These are phyloP conservation scores for Coemansia sp. DNA, from an alignment of 192 early-diverging fungal species.

Conservation along the genomic window DNA sequence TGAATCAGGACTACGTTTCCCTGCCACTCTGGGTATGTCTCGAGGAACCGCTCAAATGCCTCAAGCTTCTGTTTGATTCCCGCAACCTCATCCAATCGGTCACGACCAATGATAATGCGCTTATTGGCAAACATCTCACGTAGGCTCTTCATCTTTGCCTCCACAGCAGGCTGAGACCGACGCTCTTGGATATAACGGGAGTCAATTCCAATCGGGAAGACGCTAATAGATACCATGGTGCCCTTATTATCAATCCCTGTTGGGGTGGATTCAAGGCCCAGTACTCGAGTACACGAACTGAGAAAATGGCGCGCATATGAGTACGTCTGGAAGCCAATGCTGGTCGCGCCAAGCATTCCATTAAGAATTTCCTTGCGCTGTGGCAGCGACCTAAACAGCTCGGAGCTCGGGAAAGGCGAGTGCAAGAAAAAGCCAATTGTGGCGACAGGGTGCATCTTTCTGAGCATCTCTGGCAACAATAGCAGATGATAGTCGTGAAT, in stretches of 20 bases:
- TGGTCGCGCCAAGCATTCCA: constrained; percentile 88
- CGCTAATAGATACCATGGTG: constrained; percentile 73
- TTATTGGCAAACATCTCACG: constrained; percentile 83
- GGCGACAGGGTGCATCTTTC: constrained; percentile 71
- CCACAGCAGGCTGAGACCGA: constrained; percentile 64
- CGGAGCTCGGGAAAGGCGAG: constrained; percentile 93
- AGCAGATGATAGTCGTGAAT: constrained; percentile 97
- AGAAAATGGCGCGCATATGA: constrained; percentile 94
- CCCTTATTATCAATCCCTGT: constrained; percentile 83
- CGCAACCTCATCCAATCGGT: constrained; percentile 92
- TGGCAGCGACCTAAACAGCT: constrained; percentile 87
- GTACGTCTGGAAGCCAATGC: constrained; percentile 97
- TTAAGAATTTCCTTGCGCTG: constrained; percentile 77
- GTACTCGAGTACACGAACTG: constrained; percentile 88
- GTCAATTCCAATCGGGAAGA: constrained; percentile 99
- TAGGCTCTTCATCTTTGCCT: constrained; percentile 76
- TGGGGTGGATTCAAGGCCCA: constrained; percentile 90
- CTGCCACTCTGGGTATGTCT: constrained; percentile 87
- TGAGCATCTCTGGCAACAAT: constrained; percentile 83
- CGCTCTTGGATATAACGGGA: constrained; percentile 65
- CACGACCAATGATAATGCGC: constrained; percentile 93
- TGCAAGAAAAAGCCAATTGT: constrained; percentile 94
- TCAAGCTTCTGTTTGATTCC: constrained; percentile 94
- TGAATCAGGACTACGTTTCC: constrained; percentile 92
- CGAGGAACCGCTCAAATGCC: constrained; percentile 91